phyloP scores from a whole-genome alignment of 2,329 filamentous ascomycete genomes.

The Leptosphaerulina australis region DNA sequence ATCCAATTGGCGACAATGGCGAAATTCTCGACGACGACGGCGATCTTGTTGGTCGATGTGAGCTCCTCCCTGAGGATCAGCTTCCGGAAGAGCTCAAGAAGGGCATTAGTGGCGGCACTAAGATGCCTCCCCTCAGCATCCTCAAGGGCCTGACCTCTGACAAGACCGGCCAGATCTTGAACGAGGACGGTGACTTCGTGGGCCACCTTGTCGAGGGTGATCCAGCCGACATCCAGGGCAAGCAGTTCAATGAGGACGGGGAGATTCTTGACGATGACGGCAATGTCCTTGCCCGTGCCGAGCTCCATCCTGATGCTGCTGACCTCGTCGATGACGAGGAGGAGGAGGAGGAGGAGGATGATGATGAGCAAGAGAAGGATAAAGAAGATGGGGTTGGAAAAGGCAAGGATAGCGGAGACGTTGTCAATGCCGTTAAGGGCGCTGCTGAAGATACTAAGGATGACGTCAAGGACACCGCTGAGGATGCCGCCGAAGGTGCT shows the following conservation, averaged over 20 bases:
- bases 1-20: constrained; percentile 60
- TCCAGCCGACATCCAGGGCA: constrained; percentile 55
- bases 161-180: constrained; percentile 55
- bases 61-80: constrained; percentile 54
- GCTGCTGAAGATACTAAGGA: constrained; percentile 19
- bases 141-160: constrained; percentile 57
- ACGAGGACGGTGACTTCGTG: constrained; percentile 58
- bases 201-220: constrained; percentile 57
- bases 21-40: constrained; percentile 63
- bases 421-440: constrained; percentile 31
- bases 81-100: constrained; percentile 50
- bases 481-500: constrained; percentile 33
- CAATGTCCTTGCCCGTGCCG: constrained; percentile 59
- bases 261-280: constrained; percentile 62
- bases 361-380: constrained; percentile 41
- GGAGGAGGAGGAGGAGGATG: constrained; percentile 36
- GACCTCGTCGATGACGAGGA: constrained; percentile 47
- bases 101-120: constrained; percentile 42
- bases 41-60: constrained; percentile 60
- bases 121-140: constrained; percentile 54
- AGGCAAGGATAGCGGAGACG: constrained; percentile 29
- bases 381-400: constrained; percentile 37
- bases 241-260: constrained; percentile 59
- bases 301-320: constrained; percentile 55
- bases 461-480: constrained; percentile 29